Percentiles rank a stretch among this genome's conserved stretches.
phyloP scores from a whole-genome alignment of 192 early-diverging fungal genomes.

The Coemansia aciculifera region DNA sequence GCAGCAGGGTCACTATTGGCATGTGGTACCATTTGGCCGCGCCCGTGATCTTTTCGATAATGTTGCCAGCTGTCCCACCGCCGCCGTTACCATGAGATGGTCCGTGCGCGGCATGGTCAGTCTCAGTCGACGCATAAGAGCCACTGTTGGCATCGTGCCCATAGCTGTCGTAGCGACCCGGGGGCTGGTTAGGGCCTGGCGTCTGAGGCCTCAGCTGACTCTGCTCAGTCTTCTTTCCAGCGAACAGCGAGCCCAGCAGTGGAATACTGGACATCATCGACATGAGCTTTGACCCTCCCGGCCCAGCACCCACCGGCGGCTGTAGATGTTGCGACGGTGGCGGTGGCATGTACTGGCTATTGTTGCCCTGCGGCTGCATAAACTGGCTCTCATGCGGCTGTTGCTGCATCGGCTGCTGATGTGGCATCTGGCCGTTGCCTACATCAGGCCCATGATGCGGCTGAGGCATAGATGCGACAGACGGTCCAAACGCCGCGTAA shows the following conservation, averaged over 20 bases:
- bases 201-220: slow-evolving; percentile 8
- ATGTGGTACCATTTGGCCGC: slow-evolving; percentile 32
- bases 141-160: slow-evolving; percentile 6
- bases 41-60: slow-evolving; percentile 15
- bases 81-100: background rate
- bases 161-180: slow-evolving; percentile 15
- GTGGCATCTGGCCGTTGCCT: background rate
- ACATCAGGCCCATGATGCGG: slow-evolving; percentile 9
- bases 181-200: slow-evolving; percentile 2
- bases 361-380: background rate
- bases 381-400: slow-evolving; percentile 6
- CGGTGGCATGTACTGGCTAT: background rate
- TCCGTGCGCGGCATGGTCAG: slow-evolving; percentile 3
- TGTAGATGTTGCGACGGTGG: background rate
- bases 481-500: slow-evolving; percentile 6
- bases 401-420: slow-evolving; percentile 1
- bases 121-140: slow-evolving; percentile 21
- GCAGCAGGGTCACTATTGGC: slow-evolving; percentile 21
- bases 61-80: background rate
- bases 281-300: slow-evolving; percentile 35
- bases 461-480: slow-evolving; percentile 17
- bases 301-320: background rate
- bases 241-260: slow-evolving; percentile 40
- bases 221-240: slow-evolving; percentile 26
- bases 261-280: slow-evolving; percentile 43